Conservation (phyloP, 2,329 filamentous ascomycete genomes). For the Apiospora arundinis region DNA sequence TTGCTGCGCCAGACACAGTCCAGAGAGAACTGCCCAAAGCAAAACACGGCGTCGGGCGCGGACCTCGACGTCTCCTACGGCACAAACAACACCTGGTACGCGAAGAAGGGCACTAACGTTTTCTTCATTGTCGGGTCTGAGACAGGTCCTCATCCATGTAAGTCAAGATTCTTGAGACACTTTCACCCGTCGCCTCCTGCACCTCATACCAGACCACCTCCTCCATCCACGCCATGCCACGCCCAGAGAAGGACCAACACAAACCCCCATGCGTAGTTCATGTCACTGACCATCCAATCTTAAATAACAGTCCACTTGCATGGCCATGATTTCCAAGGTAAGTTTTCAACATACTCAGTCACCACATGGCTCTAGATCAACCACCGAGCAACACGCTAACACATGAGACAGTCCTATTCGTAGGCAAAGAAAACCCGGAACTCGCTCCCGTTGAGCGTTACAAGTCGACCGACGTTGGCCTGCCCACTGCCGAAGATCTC, state of each 20-base stretch:
- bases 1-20: conserved; percentile 7
- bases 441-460: conserved; percentile 1
- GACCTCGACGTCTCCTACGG: not conserved
- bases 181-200: not conserved
- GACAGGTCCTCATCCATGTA: conserved; percentile 22
- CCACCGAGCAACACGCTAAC: not conserved
- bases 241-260: not conserved
- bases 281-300: not conserved
- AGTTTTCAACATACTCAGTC: not conserved
- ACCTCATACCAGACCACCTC: not conserved
- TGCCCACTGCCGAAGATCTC: conserved; percentile 7
- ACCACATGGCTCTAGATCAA: not conserved
- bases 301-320: conserved; percentile 10
- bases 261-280: not conserved
- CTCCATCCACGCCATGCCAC: not conserved
- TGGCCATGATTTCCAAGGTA: conserved; percentile 21
- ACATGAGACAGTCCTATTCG: not conserved
- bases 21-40: not conserved
- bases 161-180: not conserved
- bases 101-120: conserved; percentile 17
- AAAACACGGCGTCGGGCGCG: not conserved
- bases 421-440: not conserved
- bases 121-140: conserved; percentile 22
- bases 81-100: conserved; percentile 16
- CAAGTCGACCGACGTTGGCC: not conserved